Evolutionary conservation across 2,329 filamentous ascomycete species (phyloP).

Genomic region (Penicillium frequentans): DNA sequence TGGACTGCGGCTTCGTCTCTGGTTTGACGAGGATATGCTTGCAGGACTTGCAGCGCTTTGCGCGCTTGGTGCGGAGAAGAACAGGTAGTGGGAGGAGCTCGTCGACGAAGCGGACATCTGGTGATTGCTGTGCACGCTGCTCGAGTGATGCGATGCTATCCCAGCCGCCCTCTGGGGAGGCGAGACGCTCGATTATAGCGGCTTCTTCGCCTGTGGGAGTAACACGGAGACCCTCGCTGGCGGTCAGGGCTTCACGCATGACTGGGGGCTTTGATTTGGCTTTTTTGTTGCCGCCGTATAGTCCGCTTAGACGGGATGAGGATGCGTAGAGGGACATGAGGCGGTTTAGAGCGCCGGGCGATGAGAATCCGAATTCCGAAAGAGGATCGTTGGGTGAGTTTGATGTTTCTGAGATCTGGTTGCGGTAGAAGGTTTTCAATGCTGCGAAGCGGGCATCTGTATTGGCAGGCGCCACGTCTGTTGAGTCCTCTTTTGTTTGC

Average conservation of each 20-base stretch:
- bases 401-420: conserved; percentile 67
- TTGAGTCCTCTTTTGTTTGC: conserved; percentile 36
- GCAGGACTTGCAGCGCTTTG: conserved; percentile 88
- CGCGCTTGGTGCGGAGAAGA: conserved; percentile 84
- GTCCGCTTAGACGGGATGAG: conserved; percentile 53
- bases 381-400: conserved; percentile 53
- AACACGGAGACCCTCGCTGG: conserved; percentile 70
- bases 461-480: conserved; percentile 46
- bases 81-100: conserved; percentile 80
- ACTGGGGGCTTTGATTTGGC: conserved; percentile 65
- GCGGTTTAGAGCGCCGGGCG: conserved; percentile 77
- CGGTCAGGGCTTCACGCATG: conserved; percentile 76
- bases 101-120: conserved; percentile 62
- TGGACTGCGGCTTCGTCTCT: conserved; percentile 84
- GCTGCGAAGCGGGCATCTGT: conserved; percentile 71
- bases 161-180: conserved; percentile 57
- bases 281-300: conserved; percentile 59
- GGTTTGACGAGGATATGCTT: conserved; percentile 95
- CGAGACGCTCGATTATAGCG: conserved; percentile 60
- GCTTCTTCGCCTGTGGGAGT: conserved; percentile 61
- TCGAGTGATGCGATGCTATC: conserved; percentile 58
- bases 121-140: conserved; percentile 53
- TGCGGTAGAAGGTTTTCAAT: conserved; percentile 77
- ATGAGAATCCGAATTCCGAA: conserved; percentile 56
- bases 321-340: conserved; percentile 88